Evolutionary conservation across 768 basidiomycete species (phyloP), one percentile per base, ranked within the genome.

Genomic region (Leccinum ochraceum): DNA sequence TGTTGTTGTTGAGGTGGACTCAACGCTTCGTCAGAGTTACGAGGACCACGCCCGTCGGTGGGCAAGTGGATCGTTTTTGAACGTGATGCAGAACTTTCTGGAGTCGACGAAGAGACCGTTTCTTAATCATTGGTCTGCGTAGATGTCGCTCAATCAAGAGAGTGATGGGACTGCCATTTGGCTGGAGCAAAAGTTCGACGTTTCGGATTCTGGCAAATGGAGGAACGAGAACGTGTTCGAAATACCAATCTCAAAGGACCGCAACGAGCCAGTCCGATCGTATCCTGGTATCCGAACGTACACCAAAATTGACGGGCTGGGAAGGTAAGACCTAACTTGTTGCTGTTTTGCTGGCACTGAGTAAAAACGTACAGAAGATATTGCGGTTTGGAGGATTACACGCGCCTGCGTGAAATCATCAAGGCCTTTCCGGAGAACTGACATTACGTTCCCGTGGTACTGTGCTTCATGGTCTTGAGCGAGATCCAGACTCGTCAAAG

Each of bases 231-330:
- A 70, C 6, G 74, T 87, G 4, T 89, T 89, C 69, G 80, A 85
- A 16, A 86, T 91, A 53, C 86, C 87, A 0, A 7, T 69, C 36
- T 57, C 68, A 6, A 51, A 53, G 22, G 49, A 56, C 9, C 52
- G 50, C 34, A 34, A 17, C 6, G 77, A 78, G 6, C 20, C 42
- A 44, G 49, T 22, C 3, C 50, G 7, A 20, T 62, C 34, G 11
- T 84, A 78, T 37, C 90, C 90, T 20, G 90, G 89, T 91, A n/a
- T 89, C 92, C 58, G 90, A 93, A 69, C 84, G 86, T 53, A 88
- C 87, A 1, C 86, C 90, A 30, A 30, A 30, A 0, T 58, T 88
- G 49, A 83, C 82, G 50, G 84, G 79, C n/a, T 91, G 36, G 89
- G 88, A 75, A 84, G 80, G 90, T 90, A 56, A 32, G 77, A 72